Conservation (phyloP, 2,329 filamentous ascomycete species). For the Juglanconis oblonga region DNA sequence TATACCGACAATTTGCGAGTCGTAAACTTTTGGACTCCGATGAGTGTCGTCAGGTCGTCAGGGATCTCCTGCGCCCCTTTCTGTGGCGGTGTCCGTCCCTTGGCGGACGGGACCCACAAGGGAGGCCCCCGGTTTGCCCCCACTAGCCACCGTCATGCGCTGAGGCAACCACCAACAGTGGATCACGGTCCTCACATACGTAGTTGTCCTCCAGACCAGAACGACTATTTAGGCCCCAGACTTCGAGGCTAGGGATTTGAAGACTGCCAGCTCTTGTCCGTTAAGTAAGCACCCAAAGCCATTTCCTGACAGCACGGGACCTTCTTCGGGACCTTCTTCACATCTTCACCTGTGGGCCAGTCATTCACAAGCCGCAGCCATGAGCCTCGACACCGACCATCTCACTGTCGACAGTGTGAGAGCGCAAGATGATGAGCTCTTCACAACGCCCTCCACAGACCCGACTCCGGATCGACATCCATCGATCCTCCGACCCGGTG, state of each 20-base stretch:
- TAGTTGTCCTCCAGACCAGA: neutral
- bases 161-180: neutral
- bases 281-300: neutral
- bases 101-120: neutral
- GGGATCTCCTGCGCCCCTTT: slow-evolving; percentile 1
- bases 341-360: too few species aligned
- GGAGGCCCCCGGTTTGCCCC: neutral
- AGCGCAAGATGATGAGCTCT: slow-evolving; percentile 4
- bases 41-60: neutral
- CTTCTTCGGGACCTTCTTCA: too few species aligned
- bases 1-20: too few species aligned
- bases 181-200: neutral
- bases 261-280: neutral
- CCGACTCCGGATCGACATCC: slow-evolving; percentile 15
- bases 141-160: neutral
- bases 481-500: slow-evolving; percentile 12
- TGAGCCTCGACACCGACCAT: neutral
- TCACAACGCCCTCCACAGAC: slow-evolving; percentile 8
- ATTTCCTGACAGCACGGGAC: too few species aligned
- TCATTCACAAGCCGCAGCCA: neutral
- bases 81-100: neutral
- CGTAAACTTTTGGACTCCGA: too few species aligned
- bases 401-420: neutral
- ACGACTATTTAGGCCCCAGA: too few species aligned
- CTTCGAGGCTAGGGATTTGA: neutral